Base-by-base conservation (phyloP, 1,284 basidiomycete species). In the Cutaneotrichosporon dermatis region DNA sequence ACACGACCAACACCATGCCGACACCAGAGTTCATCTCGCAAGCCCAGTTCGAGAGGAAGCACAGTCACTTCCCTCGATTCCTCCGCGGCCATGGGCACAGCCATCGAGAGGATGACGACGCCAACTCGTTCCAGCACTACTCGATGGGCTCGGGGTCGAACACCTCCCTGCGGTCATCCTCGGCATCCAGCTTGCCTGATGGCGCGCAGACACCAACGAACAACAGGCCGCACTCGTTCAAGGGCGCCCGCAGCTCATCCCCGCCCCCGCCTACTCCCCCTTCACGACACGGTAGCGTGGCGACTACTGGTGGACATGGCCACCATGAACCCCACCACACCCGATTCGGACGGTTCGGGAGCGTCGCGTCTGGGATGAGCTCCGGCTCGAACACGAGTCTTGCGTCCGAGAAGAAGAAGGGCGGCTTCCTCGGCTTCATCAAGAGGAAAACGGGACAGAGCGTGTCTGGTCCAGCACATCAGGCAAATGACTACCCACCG, bases 391-490 rank as follows among this genome's bases (percentile, higher is more conserved):
- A 25, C 25, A 25, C 25, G 25, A 56, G 46, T 39, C 11, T 57
- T 2, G 55, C 57, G 3, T 62, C 58, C 12, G 71, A 73, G 13
- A 72, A 69, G 69, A 74, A 72, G 61, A 73, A 72, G 58, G 70
- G 56, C 43, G 50, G 73, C 0, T 69, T 75, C 54, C 61, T 76
- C 11, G 71, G 52, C 54, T 44, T 59, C 35, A 48, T 59, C 25
- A 53, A 53, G 44, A 42, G 57, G 33, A 37, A 34, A 36, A 45
- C 51, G 6, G 57, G 57, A n/a, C 57, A 53, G 39, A 58, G 57
- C 51, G 34, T 46, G 13, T 49, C 48, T 10, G 40, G n/a, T 33
- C 40, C 39, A 13, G 15, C 25, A 25, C 33, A 9, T 10, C 8
- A 9, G 34, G 25, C 25, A 25, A 39, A 43, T 4, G 25, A 42